Conservation (phyloP, 2,329 filamentous ascomycete species). For the Aspergillus pseudoglaucus region DNA sequence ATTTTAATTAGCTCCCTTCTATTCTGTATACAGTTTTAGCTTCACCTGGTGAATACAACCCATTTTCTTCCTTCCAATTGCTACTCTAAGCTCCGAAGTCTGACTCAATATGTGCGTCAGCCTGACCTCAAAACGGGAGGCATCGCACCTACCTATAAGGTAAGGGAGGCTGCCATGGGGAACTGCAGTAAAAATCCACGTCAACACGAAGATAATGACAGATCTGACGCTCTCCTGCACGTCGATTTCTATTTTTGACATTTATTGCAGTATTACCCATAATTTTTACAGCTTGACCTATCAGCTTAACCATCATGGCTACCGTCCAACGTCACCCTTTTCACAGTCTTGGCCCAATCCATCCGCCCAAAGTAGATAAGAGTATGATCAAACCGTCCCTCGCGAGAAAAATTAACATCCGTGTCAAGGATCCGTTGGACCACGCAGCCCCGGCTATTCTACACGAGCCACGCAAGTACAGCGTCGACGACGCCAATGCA, state of each 20-base stretch:
- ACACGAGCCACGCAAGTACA: conserved; percentile 26
- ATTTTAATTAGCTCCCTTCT: no score
- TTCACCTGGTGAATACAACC: no score
- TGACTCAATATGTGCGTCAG: not conserved
- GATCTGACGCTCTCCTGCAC: no score
- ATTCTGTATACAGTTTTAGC: no score
- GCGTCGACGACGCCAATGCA: conserved; percentile 2
- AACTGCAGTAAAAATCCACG: no score
- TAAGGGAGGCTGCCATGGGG: no score
- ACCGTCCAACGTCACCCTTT: not conserved
- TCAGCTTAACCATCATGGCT: conserved; percentile 1
- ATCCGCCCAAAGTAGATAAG: conserved; percentile 10
- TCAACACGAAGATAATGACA: no score
- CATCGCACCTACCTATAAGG: not conserved
- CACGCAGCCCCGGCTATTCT: conserved; percentile 22
- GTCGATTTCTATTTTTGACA: no score
- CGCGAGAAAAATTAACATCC: conserved; percentile 11
- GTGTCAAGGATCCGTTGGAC: conserved; percentile 16
- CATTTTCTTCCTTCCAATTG: not conserved
- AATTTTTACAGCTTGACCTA: no score
- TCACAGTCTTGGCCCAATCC: conserved; percentile 7
- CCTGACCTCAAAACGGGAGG: conserved; percentile 1
- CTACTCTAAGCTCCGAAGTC: not conserved
- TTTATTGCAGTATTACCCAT: no score
- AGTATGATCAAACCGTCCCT: conserved; percentile 9